Evolutionary conservation across 352 stramenopile species (phyloP).

Genomic region (Globisporangium camurandrum): DNA sequence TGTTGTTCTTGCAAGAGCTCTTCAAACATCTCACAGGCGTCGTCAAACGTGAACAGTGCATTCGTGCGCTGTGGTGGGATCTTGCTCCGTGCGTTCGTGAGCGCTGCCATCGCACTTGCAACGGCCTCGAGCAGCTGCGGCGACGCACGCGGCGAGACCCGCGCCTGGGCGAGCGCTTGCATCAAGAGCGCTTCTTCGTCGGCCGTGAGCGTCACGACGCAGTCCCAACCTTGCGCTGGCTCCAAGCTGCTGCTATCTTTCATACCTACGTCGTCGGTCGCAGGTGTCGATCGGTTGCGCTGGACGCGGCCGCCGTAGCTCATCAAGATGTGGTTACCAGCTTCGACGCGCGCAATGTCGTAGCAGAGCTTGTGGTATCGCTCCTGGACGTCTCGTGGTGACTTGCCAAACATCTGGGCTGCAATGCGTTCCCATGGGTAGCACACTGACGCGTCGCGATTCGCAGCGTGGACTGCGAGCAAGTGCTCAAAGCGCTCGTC

Average conservation of each 20-base stretch:
- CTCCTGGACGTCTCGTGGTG: constrained; percentile 39
- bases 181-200: constrained; percentile 45
- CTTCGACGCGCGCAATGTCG: constrained; percentile 66
- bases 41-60: constrained; percentile 32
- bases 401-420: constrained; percentile 40
- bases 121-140: constrained; percentile 40
- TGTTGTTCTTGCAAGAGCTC: constrained; percentile 3
- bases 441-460: constrained; percentile 15
- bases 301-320: constrained; percentile 14
- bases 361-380: constrained; percentile 74
- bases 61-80: constrained; percentile 26
- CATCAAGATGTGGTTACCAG: constrained; percentile 54
- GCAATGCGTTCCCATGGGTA: constrained; percentile 64
- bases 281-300: constrained; percentile 9
- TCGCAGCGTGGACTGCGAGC: constrained; percentile 31
- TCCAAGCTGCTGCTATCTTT: constrained; percentile 5
- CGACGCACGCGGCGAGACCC: constrained; percentile 33
- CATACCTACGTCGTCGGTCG: background rate
- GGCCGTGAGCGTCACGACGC: constrained; percentile 42
- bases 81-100: constrained; percentile 37
- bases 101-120: constrained; percentile 45
- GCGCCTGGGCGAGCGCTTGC: constrained; percentile 38
- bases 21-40: constrained; percentile 27
- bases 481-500: constrained; percentile 60
- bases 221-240: constrained; percentile 25